phyloP scores from a whole-genome alignment of 202 grass and related monocot genomes.

The Hordeum pubiflorum region DNA sequence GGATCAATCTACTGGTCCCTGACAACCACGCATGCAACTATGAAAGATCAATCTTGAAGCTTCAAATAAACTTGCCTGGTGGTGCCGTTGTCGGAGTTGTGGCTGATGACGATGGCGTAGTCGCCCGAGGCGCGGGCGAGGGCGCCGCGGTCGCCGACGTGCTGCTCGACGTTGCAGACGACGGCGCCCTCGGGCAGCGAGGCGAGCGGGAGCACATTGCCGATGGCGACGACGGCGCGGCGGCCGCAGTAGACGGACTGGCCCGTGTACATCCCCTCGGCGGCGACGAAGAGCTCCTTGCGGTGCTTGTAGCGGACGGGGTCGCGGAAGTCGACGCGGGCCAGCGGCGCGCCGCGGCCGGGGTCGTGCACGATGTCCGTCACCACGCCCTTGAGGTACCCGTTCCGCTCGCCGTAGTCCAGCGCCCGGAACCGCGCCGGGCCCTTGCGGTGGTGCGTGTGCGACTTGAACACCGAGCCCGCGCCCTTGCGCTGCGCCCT shows the following conservation, averaged over 20 bases:
- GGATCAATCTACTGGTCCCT: not conserved
- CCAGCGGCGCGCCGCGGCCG: slow-evolving; percentile 43
- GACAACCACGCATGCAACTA: not conserved
- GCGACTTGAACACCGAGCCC: slow-evolving; percentile 48
- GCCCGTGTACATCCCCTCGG: slow-evolving; percentile 52
- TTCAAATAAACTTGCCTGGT: slow-evolving; percentile 23
- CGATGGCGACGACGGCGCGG: slow-evolving; percentile 37
- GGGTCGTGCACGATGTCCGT: slow-evolving; percentile 59
- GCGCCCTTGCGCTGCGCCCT: slow-evolving; percentile 53
- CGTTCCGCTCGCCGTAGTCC: slow-evolving; percentile 41
- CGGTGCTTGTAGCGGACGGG: slow-evolving; percentile 40
- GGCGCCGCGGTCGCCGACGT: slow-evolving; percentile 72
- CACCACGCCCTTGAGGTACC: slow-evolving; percentile 41
- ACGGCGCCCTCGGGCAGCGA: slow-evolving; percentile 58
- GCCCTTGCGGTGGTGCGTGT: slow-evolving; percentile 51
- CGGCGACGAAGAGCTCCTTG: slow-evolving; percentile 53
- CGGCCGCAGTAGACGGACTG: slow-evolving; percentile 46
- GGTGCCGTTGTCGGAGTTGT: slow-evolving; percentile 84
- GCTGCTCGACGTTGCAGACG: slow-evolving; percentile 85
- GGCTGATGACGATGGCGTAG: slow-evolving; percentile 83
- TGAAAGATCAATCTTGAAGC: not conserved
- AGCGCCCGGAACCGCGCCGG: slow-evolving; percentile 40
- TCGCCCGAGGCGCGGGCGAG: slow-evolving; percentile 67
- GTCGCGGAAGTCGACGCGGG: slow-evolving; percentile 40
- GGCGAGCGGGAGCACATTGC: slow-evolving; percentile 39